Evolutionary conservation across 352 stramenopile genomes (phyloP), one percentile per base, ranked within the genome.

Genomic region (Phytophthora multivora): DNA sequence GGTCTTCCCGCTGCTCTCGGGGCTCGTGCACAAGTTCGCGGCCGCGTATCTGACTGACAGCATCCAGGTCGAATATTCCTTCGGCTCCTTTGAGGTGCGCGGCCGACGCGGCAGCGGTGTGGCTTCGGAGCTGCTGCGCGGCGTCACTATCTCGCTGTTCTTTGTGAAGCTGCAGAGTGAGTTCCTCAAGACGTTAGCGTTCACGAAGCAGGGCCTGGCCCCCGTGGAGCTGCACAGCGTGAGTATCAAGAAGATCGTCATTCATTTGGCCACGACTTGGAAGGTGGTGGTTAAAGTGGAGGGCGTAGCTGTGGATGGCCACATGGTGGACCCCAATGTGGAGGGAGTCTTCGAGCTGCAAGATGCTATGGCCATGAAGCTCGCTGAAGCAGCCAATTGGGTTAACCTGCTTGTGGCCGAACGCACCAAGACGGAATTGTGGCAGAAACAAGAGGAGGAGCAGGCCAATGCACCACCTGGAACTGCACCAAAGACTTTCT

Each of bases 121-220:
- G n/a, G 26, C 51, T 23, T 47, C 49, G 5, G 62, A 74, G 36
- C 51, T 60, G 40, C 69, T 79, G 35, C 67, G 66, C 18, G 80
- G 77, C 41, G n/a, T 86, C 46, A 83, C 70, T 6, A 66, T 88
- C 66, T 69, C 66, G 59, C 70, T 88, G 13, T 84, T 79, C 61
- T 83, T 78, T 45, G 63, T 89, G n/a, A 63, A 70, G 65, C 45
- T 89, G 40, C 67, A 80, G 43, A 35, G 63, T 26, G 73, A 70
- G 33, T 89, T 87, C 40, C 69, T 89, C 30, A 69, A 75, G 58
- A 83, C 77, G 45, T 58, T 89, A 25, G 69, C 67, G n/a, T 87
- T 89, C 43, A 59, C 69, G 26, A 86, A 89, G 47, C 74, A 88
- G 25, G 80, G 79, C 0, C 40, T 88, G n/a, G 76, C 74, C 2